Conservation (phyloP, 495 filamentous ascomycete genomes). For the Filosporella fistucella region DNA sequence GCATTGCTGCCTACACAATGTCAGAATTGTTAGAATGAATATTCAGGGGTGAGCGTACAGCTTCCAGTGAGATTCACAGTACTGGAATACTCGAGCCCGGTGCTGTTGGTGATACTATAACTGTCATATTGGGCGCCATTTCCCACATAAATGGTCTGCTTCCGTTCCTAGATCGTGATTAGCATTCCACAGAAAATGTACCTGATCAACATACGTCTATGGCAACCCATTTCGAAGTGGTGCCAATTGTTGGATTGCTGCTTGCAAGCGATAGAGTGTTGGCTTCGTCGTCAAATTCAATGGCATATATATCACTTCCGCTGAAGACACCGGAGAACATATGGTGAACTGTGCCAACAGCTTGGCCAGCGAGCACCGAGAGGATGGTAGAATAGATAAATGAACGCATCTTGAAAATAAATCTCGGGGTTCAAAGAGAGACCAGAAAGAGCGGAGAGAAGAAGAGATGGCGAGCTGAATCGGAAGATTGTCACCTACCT, state of each 20-base stretch:
- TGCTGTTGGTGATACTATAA: background rate
- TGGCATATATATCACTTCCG: background rate
- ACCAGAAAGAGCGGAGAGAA: too few species aligned
- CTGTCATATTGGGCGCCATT: background rate
- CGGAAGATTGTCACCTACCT: too few species aligned
- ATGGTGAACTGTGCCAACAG: too few species aligned
- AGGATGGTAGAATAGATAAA: background rate
- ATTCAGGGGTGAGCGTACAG: background rate
- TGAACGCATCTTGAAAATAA: background rate
- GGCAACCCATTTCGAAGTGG: background rate
- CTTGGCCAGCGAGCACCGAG: background rate
- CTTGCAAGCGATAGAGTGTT: background rate
- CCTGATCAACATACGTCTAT: background rate
- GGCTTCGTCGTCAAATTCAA: background rate
- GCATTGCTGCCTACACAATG: slow-evolving; percentile 10
- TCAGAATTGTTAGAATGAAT: background rate
- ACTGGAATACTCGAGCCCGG: background rate
- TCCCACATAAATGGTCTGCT: background rate
- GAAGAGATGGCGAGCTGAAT: too few species aligned
- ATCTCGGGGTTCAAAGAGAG: too few species aligned
- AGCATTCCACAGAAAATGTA: background rate
- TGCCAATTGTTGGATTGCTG: background rate
- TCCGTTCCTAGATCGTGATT: background rate
- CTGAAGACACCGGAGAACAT: background rate
- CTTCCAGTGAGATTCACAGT: background rate